Base-by-base conservation (phyloP, 148 eudicot species). In the Pouteria glomerata region DNA sequence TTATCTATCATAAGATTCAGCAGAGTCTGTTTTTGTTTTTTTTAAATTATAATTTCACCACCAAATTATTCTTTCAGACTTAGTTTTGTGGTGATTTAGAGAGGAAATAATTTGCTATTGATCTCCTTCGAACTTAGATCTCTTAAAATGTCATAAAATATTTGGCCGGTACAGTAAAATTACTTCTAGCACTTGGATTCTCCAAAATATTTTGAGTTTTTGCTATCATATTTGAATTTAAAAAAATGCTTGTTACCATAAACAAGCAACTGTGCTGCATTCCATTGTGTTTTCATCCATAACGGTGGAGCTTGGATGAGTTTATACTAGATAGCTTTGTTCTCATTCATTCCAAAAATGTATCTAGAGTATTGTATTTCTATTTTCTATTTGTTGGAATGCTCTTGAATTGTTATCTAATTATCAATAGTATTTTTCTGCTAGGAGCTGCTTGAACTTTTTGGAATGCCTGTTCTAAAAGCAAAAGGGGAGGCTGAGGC, bases 401-500 rank as follows among this genome's bases (percentile, higher is more conserved):
- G 78, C 61, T 51, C 23, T 8, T 2, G 13, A 48, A 18, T 26
- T 30, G 8, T 66, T n/a, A 21, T 24, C 30, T 70, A 42, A 76
- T 50, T 14, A 21, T 63, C 63, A 45, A n/a, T 57, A n/a, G 26
- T 74, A 55, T 26, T 62, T 1, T 60, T 73, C 23, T 58, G 42
- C 44, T 51, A 95, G 98, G 98, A 91, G 67, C 85, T 95, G 77
- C 90, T 95, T 62, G 76, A 85, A 80, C 93, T 86, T 73, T 83
- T 95, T 71, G 96, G 97, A 48, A 86, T 95, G 88, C 98, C 98
- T 56, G 84, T 95, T 77, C 69, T 91, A 57, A 85, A 78, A 79
- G 93, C 98, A 26, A 81, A 69, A 60, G 97, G 88, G 33, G 98
- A 95, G 74, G 98, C 97, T 23, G 98, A 91, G 80, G 97, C 91